phyloP scores from a whole-genome alignment of 306 rosid species.

The Prunus davidiana region DNA sequence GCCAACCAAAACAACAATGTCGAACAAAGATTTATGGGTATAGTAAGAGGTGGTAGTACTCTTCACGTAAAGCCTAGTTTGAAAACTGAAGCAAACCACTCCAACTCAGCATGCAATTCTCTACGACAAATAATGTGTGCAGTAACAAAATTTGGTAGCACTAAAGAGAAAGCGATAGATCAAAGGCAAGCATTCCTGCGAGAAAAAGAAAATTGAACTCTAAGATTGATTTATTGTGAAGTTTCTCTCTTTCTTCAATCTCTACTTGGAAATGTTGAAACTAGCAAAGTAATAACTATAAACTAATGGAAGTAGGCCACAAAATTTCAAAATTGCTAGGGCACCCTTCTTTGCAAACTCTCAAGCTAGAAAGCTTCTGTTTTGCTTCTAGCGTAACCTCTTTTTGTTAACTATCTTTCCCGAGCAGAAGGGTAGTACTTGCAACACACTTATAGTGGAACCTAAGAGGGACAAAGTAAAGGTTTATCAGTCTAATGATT shows the following conservation, averaged over 20 bases:
- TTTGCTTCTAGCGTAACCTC: conserved; percentile 5
- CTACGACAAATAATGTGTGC: too few relatives aligned
- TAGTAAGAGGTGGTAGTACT: too few relatives aligned
- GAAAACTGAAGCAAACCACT: too few relatives aligned
- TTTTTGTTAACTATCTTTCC: conserved; percentile 30
- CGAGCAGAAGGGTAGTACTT: conserved; percentile 42
- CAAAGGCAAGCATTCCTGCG: too few relatives aligned
- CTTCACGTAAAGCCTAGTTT: too few relatives aligned
- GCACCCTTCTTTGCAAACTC: conserved; percentile 12
- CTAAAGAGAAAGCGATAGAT: too few relatives aligned
- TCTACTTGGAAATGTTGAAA: not conserved
- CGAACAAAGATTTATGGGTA: too few relatives aligned
- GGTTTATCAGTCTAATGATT: not conserved
- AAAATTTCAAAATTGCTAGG: conserved; percentile 7
- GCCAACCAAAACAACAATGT: too few relatives aligned
- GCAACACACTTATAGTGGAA: conserved; percentile 2
- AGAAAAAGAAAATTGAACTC: not conserved
- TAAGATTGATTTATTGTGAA: not conserved
- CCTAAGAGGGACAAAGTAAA: not conserved
- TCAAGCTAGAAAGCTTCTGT: conserved; percentile 5
- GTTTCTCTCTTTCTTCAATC: not conserved
- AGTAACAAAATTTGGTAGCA: too few relatives aligned
- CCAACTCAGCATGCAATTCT: too few relatives aligned
- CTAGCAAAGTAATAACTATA: not conserved
- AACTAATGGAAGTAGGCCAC: not conserved